Percentiles rank a stretch among this genome's conserved stretches.
Evolutionary conservation across 2,329 filamentous ascomycete genomes (phyloP).

Genomic region (Colletotrichum sp.): DNA sequence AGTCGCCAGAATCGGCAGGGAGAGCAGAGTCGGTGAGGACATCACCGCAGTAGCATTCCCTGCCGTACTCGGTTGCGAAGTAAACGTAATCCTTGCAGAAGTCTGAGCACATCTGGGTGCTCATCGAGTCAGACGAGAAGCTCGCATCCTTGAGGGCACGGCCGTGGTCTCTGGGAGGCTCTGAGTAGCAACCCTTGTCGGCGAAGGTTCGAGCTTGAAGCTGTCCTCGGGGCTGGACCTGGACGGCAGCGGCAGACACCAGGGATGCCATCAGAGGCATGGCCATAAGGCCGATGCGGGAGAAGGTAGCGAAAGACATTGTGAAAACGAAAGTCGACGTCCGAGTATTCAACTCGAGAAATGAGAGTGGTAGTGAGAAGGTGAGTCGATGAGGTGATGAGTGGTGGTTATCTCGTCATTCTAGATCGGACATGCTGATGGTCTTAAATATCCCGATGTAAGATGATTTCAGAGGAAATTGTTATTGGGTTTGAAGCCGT

Average conservation of each 20-base stretch:
- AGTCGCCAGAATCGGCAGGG: slow-evolving; percentile 32
- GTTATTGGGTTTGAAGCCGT: background rate
- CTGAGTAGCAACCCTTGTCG: background rate
- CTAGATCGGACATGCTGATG: background rate
- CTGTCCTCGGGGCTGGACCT: background rate
- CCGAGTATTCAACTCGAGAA: background rate
- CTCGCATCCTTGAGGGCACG: slow-evolving; percentile 33
- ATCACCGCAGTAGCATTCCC: slow-evolving; percentile 43
- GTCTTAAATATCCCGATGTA: background rate
- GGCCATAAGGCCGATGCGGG: background rate
- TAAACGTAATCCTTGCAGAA: slow-evolving; percentile 40
- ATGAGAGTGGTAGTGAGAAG: background rate
- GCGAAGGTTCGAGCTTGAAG: background rate
- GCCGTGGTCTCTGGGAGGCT: background rate
- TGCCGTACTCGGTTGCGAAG: slow-evolving; percentile 43
- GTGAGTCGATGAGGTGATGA: background rate
- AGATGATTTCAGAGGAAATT: background rate
- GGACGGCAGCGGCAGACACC: background rate
- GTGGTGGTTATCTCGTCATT: background rate
- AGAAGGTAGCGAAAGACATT: background rate
- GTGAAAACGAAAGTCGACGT: background rate
- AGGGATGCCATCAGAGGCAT: background rate
- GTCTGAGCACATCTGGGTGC: slow-evolving; percentile 33
- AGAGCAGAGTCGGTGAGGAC: slow-evolving; percentile 29
- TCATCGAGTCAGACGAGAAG: slow-evolving; percentile 31